Base-by-base conservation (phyloP, 2,329 filamentous ascomycete genomes). In the Aureobasidium sp. region DNA sequence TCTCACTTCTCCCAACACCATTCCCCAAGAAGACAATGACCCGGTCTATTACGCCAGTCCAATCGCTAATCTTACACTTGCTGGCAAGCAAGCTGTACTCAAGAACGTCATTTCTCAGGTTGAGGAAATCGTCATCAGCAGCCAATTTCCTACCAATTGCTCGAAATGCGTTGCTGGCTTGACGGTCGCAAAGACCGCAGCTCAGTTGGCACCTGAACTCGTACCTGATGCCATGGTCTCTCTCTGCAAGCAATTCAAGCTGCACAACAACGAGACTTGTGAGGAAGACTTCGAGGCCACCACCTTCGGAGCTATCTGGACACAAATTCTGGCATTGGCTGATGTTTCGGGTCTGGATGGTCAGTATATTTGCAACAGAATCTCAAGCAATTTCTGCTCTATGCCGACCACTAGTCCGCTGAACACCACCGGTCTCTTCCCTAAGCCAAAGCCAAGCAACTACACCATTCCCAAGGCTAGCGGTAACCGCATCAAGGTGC, bases 241-340 rank as follows among this genome's bases (percentile, higher is more conserved):
- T 1, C 70, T 85, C 1, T 85, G 83, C 71, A 74, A 80, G 64
- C 69, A 71, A 13, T 81, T 77, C 12, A 67, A 71, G 7, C 81
- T 82, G 62, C 70, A 75, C n/a, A 75, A 77, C 0, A 78, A 80
- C 63, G 67, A 71, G 12, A 75, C 75, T 0, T 85, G 83, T 66
- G 72, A 76, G 57, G 72, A 76, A 26, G 76, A 75, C 46, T 85
- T 80, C 63, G 72, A 75, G 1, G 74, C 76, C 2, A 70, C 73
- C 17, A 79, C 73, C 17, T 82, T 80, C 64, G 83, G 83, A 20
- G 78, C 80, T 1, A 76, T 82, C 61, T 85, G 81, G 82, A 82
- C 82, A 5, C 83, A 85, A 66, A 74, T 85, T 1, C 71, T 86
- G 36, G 76, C 79, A 2, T 74, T 79, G 47, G 82, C 81, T 8